Base-by-base conservation (phyloP, 495 filamentous ascomycete species). In the Daldinia concentrica region DNA sequence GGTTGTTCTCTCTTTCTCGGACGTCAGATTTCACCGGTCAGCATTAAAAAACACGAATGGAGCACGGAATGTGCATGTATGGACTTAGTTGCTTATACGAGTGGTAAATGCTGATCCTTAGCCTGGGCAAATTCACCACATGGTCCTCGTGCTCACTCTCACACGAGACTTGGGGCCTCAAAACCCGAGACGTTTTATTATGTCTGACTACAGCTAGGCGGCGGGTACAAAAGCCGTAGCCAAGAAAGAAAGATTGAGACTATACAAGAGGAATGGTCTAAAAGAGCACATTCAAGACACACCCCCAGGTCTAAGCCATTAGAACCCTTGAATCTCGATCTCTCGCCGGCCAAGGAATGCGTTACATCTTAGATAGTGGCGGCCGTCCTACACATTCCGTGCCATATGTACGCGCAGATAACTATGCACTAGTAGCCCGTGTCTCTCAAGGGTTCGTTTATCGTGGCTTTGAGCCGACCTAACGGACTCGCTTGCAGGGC, bases 291-390 rank as follows among this genome's bases (percentile, higher is more conserved):
- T 30, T 58, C 58, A 63, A 51, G 62, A 45, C 24, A 43, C 62
- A 6, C 59, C 55, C 58, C 52, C 66, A 36, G 57, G 51, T 32
- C 30, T 66, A 26, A 52, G 62, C 52, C 22, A 15, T 30, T 22
- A 27, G 57, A 43, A 60, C 8, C 12, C 17, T 50, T 27, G 26
- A 66, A 66, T 73, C 71, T 73, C 66, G 71, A 73, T 73, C 66
- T 52, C 29, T 17, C 29, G 15, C 11, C 11, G 30, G 62, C 62
- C 66, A 73, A 69, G 62, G 58, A 63, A 66, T 66, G 45, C 17
- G 58, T 62, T 37, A 54, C 66, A 66, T 73, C 71, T 73, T 37
- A 71, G 57, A 54, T 69, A 58, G 62, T 66, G 55, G 58, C 66
- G 19, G 64, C 58, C 41, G 64, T 24, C 39, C 56, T 72, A 61